Percentiles rank a stretch among this genome's conserved stretches.
These are phyloP conservation scores for Chytriomyces sp. DNA, from an alignment of 192 early-diverging fungal species.

Conservation along the genomic window DNA sequence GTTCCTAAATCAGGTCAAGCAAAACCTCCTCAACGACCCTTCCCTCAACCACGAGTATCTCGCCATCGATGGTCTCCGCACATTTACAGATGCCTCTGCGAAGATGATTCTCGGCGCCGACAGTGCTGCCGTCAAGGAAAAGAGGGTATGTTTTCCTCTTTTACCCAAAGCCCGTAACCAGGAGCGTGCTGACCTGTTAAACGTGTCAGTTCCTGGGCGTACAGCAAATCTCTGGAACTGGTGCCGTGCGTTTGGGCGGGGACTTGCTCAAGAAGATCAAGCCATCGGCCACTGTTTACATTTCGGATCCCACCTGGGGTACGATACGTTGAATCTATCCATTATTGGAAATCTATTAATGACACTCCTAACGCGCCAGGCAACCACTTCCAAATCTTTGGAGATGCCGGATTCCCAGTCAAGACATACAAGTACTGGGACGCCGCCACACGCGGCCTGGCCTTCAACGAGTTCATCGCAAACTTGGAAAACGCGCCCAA, in stretches of 20 bases:
- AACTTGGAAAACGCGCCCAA: slow-evolving; percentile 70
- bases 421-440: slow-evolving; percentile 92
- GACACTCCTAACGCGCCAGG: slow-evolving; percentile 31
- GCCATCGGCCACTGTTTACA: slow-evolving; percentile 70
- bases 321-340: slow-evolving; percentile 6
- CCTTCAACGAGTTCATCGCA: slow-evolving; percentile 75
- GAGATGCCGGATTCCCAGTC: slow-evolving; percentile 80
- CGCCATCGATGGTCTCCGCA: slow-evolving; percentile 78
- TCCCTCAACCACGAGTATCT: slow-evolving; percentile 91
- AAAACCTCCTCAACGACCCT: slow-evolving; percentile 68
- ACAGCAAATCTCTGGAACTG: slow-evolving; percentile 96
- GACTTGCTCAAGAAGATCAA: slow-evolving; percentile 76
- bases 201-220: slow-evolving; percentile 54
- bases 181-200: background rate
- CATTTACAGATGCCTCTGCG: slow-evolving; percentile 79
- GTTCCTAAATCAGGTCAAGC: slow-evolving; percentile 85
- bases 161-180: background rate
- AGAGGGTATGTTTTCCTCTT: slow-evolving; percentile 56
- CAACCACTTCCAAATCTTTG: slow-evolving; percentile 91
- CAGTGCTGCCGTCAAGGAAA: slow-evolving; percentile 69
- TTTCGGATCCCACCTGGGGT: slow-evolving; percentile 98
- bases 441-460: slow-evolving; percentile 72
- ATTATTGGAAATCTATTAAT: background rate
- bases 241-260: slow-evolving; percentile 84
- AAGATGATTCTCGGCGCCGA: slow-evolving; percentile 81